phyloP scores from a whole-genome alignment of 177 flowering plant genomes.

The Vitis hybrid region DNA sequence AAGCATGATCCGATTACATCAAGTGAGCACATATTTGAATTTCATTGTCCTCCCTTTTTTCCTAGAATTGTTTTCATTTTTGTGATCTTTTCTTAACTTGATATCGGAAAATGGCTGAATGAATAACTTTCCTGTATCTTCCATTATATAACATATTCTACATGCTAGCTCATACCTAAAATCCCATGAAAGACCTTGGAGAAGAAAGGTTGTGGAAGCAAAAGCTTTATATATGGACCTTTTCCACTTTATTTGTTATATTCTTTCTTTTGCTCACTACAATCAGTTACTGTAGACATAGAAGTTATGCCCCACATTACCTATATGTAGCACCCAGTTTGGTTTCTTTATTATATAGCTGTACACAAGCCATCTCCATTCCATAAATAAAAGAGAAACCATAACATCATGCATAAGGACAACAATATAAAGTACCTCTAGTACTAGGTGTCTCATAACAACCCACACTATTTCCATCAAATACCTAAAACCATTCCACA shows the following conservation, averaged over 20 bases:
- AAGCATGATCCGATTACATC: too few species aligned
- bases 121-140: not conserved
- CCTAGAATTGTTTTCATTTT: not conserved
- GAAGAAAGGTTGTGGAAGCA: not conserved
- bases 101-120: not conserved
- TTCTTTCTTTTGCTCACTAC: conserved; percentile 1
- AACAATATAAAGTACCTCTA: conserved; percentile 5
- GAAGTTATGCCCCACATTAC: not conserved
- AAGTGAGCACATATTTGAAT: too few species aligned
- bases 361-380: not conserved
- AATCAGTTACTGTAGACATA: not conserved
- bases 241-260: not conserved
- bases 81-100: not conserved
- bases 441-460: conserved; percentile 13
- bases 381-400: conserved; percentile 5
- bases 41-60: too few species aligned
- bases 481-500: not conserved
- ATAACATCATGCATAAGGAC: conserved; percentile 6
- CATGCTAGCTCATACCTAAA: not conserved
- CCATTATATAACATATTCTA: not conserved
- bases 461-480: conserved; percentile 2
- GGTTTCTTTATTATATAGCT: conserved; percentile 1
- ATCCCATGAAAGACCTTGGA: not conserved
- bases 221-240: not conserved
- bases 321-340: not conserved